A percentile compares a stretch with the other conserved stretches of the same genome.
These are phyloP conservation scores for Alternaria arborescens DNA, from an alignment of 2,329 filamentous ascomycete genomes.

Conservation along the genomic window DNA sequence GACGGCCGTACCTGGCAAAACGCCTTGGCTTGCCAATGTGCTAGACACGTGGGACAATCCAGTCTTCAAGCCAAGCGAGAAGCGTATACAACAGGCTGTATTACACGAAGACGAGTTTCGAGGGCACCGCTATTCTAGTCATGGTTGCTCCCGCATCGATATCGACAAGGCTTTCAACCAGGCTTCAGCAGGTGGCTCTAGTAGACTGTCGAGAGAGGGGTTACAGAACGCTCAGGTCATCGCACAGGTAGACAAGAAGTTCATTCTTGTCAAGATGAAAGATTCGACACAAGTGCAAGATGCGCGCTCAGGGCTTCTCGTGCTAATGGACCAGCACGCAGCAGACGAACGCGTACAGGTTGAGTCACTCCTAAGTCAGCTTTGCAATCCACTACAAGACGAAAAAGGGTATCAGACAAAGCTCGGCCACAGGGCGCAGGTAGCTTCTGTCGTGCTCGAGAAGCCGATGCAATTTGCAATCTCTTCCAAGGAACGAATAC, in stretches of 20 bases:
- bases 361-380: conserved; percentile 72
- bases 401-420: conserved; percentile 37
- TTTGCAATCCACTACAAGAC: conserved; percentile 53
- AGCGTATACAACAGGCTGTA: conserved; percentile 52
- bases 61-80: conserved; percentile 67
- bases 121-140: conserved; percentile 5
- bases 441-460: conserved; percentile 49
- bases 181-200: conserved; percentile 30
- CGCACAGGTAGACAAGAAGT: conserved; percentile 88
- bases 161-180: conserved; percentile 36
- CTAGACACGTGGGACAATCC: conserved; percentile 78
- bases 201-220: conserved; percentile 66
- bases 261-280: conserved; percentile 74
- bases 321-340: conserved; percentile 92
- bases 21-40: conserved; percentile 67
- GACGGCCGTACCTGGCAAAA: conserved; percentile 18
- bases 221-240: conserved; percentile 68
- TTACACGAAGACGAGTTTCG: conserved; percentile 26
- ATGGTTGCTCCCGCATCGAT: conserved; percentile 20
- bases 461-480: conserved; percentile 72
- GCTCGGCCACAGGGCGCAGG: conserved; percentile 40
- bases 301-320: conserved; percentile 57
- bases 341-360: conserved; percentile 88
- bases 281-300: not conserved
- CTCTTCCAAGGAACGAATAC: conserved; percentile 64